phyloP scores from a whole-genome alignment of 495 filamentous ascomycete species.

The Hyaloscypha variabilis region DNA sequence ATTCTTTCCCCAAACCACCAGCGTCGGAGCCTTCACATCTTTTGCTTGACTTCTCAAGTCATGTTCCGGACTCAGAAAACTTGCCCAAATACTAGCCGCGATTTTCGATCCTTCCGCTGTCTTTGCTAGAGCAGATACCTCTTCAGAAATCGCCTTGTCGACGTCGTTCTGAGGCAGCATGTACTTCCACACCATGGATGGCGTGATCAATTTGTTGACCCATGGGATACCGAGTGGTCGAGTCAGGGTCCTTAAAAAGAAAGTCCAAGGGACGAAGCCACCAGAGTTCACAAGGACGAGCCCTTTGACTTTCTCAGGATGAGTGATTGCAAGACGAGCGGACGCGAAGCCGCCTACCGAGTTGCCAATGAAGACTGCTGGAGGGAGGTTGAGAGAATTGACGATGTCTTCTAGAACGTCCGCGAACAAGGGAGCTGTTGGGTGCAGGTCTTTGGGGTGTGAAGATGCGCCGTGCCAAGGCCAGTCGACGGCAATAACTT shows the following conservation, averaged over 20 bases:
- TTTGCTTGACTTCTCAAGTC: neutral
- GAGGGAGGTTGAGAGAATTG: constrained; percentile 4
- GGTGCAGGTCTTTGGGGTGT: neutral
- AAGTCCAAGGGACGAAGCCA: neutral
- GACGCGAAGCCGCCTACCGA: constrained; percentile 1
- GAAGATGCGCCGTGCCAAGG: constrained; percentile 7
- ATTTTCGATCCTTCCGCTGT: neutral
- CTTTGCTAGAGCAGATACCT: neutral
- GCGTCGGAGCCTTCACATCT: neutral
- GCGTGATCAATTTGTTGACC: constrained; percentile 5
- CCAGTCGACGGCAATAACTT: constrained; percentile 4
- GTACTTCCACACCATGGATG: constrained; percentile 7
- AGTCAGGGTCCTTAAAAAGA: neutral
- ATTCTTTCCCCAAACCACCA: constrained; percentile 3
- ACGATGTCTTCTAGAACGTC: constrained; percentile 10
- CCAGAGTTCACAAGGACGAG: neutral
- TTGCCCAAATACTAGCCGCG: constrained; percentile 1
- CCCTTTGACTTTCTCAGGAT: constrained; percentile 6
- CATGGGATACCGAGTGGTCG: neutral
- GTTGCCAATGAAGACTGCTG: constrained; percentile 10
- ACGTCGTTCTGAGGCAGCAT: constrained; percentile 2
- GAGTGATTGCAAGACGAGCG: constrained; percentile 4
- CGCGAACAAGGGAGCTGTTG: constrained; percentile 1
- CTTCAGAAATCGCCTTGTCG: neutral
- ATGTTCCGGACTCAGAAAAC: neutral